Evolutionary conservation across 306 rosid genomes (phyloP).

Genomic region (Prunus davidiana): DNA sequence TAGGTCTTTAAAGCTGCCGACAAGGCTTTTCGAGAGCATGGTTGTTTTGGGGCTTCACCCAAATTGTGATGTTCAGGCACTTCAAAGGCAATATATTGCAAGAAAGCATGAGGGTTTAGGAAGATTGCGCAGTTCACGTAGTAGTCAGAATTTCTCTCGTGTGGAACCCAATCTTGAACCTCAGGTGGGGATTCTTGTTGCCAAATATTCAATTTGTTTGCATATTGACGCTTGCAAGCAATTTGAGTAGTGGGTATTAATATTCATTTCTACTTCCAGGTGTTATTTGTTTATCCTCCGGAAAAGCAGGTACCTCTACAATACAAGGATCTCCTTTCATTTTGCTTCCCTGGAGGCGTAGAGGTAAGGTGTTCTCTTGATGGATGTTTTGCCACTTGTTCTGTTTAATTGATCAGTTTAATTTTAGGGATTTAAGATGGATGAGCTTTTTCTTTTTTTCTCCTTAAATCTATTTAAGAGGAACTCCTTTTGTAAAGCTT

Average conservation of each 20-base stretch:
- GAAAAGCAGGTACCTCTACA: constrained; percentile 79
- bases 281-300: constrained; percentile 88
- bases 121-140: constrained; percentile 60
- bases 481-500: neutral
- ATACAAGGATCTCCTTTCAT: constrained; percentile 86
- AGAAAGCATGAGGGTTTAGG: constrained; percentile 66
- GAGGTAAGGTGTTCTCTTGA: constrained; percentile 58
- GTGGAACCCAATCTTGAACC: constrained; percentile 90
- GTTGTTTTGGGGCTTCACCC: constrained; percentile 95
- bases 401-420: neutral
- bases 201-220: neutral
- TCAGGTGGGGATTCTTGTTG: constrained; percentile 52
- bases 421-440: neutral
- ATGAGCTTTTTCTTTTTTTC: neutral
- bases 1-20: constrained; percentile 82
- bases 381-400: neutral
- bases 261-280: constrained; percentile 37
- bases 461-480: neutral
- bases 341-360: constrained; percentile 92
- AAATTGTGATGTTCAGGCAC: constrained; percentile 76
- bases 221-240: constrained; percentile 1
- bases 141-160: constrained; percentile 61
- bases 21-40: constrained; percentile 88
- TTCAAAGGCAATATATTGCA: constrained; percentile 63
- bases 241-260: neutral